These are phyloP conservation scores for Irineochytrium annulatum DNA, from an alignment of 192 early-diverging fungal genomes.

Conservation along the genomic window DNA sequence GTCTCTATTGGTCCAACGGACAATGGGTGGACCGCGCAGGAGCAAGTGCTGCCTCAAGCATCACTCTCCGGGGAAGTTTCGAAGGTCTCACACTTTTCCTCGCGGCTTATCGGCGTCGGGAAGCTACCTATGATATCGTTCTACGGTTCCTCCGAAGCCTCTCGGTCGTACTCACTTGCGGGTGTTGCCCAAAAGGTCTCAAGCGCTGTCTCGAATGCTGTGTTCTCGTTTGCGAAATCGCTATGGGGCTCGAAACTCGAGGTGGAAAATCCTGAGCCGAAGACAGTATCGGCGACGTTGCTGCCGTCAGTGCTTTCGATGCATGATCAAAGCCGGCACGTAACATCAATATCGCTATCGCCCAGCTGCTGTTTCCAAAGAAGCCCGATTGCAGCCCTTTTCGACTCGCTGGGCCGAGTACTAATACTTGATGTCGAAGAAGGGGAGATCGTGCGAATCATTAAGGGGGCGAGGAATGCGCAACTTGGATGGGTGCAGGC, in stretches of 20 bases:
- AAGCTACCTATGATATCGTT: slow-evolving; percentile 33
- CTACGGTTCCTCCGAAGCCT: slow-evolving; percentile 25
- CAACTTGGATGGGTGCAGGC: slow-evolving; percentile 69
- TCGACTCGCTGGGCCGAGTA: slow-evolving; percentile 65
- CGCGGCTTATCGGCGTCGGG: background rate
- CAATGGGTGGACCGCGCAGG: no score
- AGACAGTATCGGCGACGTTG: no score
- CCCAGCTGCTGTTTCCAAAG: no score
- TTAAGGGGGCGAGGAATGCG: slow-evolving; percentile 69
- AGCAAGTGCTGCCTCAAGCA: no score
- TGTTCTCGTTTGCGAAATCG: slow-evolving; percentile 68
- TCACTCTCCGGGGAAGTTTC: no score
- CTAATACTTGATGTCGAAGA: slow-evolving; percentile 60
- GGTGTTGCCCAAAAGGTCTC: slow-evolving; percentile 28
- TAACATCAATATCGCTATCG: no score
- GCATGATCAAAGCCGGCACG: no score
- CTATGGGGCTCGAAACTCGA: no score
- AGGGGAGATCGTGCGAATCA: slow-evolving; percentile 64
- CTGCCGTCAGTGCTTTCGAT: no score
- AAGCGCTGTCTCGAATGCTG: slow-evolving; percentile 49
- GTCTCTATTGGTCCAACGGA: no score
- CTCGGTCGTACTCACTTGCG: slow-evolving; percentile 16
- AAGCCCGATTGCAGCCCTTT: slow-evolving; percentile 51
- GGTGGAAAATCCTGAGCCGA: no score
- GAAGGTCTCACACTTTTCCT: no score